These are phyloP conservation scores for Microdochium bolleyi DNA, from an alignment of 2,329 filamentous ascomycete species.

Conservation along the genomic window DNA sequence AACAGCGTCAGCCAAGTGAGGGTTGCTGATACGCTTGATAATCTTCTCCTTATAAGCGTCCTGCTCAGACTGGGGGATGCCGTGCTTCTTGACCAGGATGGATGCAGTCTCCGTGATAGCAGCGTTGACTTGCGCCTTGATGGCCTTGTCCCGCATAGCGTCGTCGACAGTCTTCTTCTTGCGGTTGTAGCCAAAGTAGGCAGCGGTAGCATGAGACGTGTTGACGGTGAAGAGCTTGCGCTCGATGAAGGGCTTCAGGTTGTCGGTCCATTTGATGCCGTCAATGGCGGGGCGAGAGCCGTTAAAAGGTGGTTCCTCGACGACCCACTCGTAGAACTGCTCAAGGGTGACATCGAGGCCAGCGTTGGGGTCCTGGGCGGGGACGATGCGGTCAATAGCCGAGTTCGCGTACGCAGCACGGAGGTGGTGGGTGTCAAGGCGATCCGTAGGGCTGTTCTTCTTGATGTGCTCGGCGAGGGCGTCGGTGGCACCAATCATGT, in stretches of 20 bases:
- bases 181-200: conserved; percentile 86
- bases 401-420: conserved; percentile 93
- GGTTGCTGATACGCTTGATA: conserved; percentile 87
- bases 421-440: conserved; percentile 58
- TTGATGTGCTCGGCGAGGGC: conserved; percentile 78
- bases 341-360: conserved; percentile 92
- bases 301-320: conserved; percentile 79
- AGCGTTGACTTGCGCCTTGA: conserved; percentile 70
- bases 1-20: conserved; percentile 82
- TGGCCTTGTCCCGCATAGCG: conserved; percentile 71
- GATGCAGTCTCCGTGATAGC: conserved; percentile 79
- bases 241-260: conserved; percentile 94
- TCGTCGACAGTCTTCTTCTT: conserved; percentile 87
- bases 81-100: conserved; percentile 82
- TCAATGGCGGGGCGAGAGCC: conserved; percentile 65
- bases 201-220: conserved; percentile 91
- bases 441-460: conserved; percentile 61
- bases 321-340: conserved; percentile 99
- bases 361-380: conserved; percentile 71
- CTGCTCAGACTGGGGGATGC: conserved; percentile 68
- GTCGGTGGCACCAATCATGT: conserved; percentile 90
- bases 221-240: conserved; percentile 99
- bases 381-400: conserved; percentile 96
- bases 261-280: conserved; percentile 86
- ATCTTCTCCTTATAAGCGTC: conserved; percentile 86